These are phyloP conservation scores for Suillus paluster DNA, from an alignment of 768 basidiomycete species.

Conservation along the genomic window DNA sequence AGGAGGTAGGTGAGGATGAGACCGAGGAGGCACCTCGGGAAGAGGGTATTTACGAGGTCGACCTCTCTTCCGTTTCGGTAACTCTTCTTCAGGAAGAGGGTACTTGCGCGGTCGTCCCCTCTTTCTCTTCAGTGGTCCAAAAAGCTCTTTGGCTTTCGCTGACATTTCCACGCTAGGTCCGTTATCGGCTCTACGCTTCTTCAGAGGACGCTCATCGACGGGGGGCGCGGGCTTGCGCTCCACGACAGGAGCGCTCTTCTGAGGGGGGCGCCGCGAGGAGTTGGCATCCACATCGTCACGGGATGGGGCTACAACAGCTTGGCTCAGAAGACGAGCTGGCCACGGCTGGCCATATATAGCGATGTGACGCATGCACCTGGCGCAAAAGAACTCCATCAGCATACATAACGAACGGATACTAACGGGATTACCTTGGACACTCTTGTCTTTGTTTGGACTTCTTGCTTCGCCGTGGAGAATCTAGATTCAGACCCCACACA, in stretches of 20 bases:
- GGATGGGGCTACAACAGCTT: constrained; percentile 46
- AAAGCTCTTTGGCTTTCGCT: constrained; percentile 37
- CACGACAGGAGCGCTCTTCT: constrained; percentile 51
- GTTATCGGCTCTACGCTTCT: constrained; percentile 54
- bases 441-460: constrained; percentile 69
- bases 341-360: constrained; percentile 76
- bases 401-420: constrained; percentile 25
- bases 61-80: constrained; percentile 40
- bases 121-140: constrained; percentile 36
- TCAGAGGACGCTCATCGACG: constrained; percentile 46
- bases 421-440: constrained; percentile 65
- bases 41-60: constrained; percentile 37
- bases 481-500: constrained; percentile 70
- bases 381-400: constrained; percentile 17
- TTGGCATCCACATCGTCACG: constrained; percentile 46
- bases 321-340: constrained; percentile 62
- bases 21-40: constrained; percentile 13
- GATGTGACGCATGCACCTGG: constrained; percentile 78
- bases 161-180: constrained; percentile 34
- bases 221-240: constrained; percentile 60
- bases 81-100: constrained; percentile 31
- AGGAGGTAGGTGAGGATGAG: constrained; percentile 14
- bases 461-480: constrained; percentile 49
- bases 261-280: constrained; percentile 52
- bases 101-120: constrained; percentile 41